Evolutionary conservation across 805 yeast genomes (phyloP), one percentile per base, ranked within the genome.

Genomic region (Ogataea sp.): DNA sequence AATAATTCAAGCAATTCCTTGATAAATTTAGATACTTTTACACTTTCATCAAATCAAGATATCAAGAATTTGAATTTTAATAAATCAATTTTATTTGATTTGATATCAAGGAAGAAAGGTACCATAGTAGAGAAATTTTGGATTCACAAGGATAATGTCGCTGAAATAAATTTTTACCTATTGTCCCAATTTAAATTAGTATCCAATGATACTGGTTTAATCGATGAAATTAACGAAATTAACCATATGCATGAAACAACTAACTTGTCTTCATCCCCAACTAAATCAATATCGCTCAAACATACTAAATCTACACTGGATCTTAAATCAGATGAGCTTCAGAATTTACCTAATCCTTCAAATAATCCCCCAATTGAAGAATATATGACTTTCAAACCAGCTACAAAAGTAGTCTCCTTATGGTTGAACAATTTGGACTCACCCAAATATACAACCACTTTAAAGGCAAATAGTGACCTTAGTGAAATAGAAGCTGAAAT

Each of bases 131-230:
- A 61, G 28, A 44, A 58, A 5, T 75, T 71, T 52, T 70, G 82
- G 71, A 71, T 78, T n/a, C 83, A 78, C 47, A 61, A 61, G 13
- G 84, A 78, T 52, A 75, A 76, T 49, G 46, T 75, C n/a, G 62
- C 70, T 41, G 83, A 78, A 52, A 59, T 75, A 24, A 67, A 68
- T 44, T 60, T 78, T 20, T 55, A 59, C 24, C 55, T 78, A 26
- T 55, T 76, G 25, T 62, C 70, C 34, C 62, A 68, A 33, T 65
- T 73, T 44, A 58, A 56, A 20, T 49, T 67, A 20, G 55, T 62
- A 18, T 53, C 65, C 4, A 55, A 61, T 42, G 63, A 59, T 39
- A 46, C 60, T 2, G 53, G 57, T 3, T 31, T 58, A 13, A 41
- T 50, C 14, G 56, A 55, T 18, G 52, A 51, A 34, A 43, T 38